Conservation (phyloP, 495 filamentous ascomycete genomes). For the Evansstolkia leycettana region DNA sequence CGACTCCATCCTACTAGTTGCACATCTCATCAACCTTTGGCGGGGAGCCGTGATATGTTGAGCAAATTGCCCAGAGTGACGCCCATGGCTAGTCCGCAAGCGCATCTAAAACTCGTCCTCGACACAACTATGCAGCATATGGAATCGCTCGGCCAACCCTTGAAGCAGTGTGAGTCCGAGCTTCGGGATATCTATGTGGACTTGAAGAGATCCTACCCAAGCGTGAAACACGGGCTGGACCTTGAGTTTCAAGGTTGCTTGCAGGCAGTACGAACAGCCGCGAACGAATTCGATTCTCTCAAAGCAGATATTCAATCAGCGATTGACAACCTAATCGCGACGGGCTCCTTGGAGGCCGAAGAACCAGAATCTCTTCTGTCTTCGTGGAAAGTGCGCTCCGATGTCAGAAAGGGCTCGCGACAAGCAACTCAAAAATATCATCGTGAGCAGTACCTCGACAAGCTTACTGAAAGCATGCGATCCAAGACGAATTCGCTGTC, state of each 20-base stretch:
- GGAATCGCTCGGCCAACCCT: constrained; percentile 11
- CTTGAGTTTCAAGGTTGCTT: constrained; percentile 32
- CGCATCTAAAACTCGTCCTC: constrained; percentile 22
- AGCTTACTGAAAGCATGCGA: constrained; percentile 22
- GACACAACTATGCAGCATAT: constrained; percentile 21
- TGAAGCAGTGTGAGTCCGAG: constrained; percentile 26
- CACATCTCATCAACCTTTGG: constrained; percentile 2
- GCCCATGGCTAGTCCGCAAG: constrained; percentile 14
- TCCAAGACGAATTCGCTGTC: constrained; percentile 24
- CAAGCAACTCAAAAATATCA: constrained; percentile 22
- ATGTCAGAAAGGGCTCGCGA: constrained; percentile 17
- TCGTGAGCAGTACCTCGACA: constrained; percentile 27
- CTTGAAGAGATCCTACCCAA: constrained; percentile 20
- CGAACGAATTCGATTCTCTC: constrained; percentile 27
- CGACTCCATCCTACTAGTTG: constrained; percentile 25
- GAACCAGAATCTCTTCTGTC: constrained; percentile 1
- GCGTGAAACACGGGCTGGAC: constrained; percentile 23
- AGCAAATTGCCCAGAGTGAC: constrained; percentile 12
- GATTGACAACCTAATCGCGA: constrained; percentile 24
- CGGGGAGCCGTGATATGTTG: not conserved
- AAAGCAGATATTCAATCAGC: constrained; percentile 29
- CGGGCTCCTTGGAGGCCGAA: constrained; percentile 1
- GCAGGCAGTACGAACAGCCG: constrained; percentile 21
- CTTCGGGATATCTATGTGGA: constrained; percentile 19
- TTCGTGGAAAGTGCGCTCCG: constrained; percentile 1